Evolutionary conservation across 345 rosid species (phyloP).

Genomic region (Populus nigra): DNA sequence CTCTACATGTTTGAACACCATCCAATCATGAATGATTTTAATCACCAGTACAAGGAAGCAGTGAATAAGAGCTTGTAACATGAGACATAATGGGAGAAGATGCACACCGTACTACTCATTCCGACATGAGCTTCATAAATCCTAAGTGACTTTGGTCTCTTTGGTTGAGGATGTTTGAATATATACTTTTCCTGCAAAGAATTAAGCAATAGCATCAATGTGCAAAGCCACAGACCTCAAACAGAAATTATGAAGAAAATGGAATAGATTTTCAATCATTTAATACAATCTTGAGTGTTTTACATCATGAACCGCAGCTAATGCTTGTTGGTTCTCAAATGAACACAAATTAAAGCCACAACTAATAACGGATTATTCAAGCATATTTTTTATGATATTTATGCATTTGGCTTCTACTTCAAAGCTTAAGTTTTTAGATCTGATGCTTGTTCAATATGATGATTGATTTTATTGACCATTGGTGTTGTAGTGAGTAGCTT

Average conservation of each 20-base stretch:
- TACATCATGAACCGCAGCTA: background rate
- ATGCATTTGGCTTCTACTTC: no score
- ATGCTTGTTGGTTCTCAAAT: background rate
- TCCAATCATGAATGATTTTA: background rate
- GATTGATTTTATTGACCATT: no score
- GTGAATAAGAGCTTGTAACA: background rate
- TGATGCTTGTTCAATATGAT: no score
- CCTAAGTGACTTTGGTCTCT: slow-evolving; percentile 79
- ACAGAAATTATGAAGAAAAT: background rate
- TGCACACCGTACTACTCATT: slow-evolving; percentile 88
- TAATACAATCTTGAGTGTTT: background rate
- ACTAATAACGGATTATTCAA: no score
- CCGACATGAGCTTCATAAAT: slow-evolving; percentile 96
- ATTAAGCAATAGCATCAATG: slow-evolving; percentile 15
- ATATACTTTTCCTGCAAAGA: slow-evolving; percentile 69
- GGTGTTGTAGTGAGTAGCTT: no score
- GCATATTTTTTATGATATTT: no score
- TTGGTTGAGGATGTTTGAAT: slow-evolving; percentile 83
- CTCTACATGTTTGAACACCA: background rate
- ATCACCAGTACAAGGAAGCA: background rate
- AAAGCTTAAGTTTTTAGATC: no score
- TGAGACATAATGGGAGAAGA: slow-evolving; percentile 20
- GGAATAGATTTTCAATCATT: background rate
- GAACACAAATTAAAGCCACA: background rate
- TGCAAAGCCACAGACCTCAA: background rate